These are phyloP conservation scores for Lizanozyma gosingica DNA, from an alignment of 1,139 yeast species.

Conservation along the genomic window DNA sequence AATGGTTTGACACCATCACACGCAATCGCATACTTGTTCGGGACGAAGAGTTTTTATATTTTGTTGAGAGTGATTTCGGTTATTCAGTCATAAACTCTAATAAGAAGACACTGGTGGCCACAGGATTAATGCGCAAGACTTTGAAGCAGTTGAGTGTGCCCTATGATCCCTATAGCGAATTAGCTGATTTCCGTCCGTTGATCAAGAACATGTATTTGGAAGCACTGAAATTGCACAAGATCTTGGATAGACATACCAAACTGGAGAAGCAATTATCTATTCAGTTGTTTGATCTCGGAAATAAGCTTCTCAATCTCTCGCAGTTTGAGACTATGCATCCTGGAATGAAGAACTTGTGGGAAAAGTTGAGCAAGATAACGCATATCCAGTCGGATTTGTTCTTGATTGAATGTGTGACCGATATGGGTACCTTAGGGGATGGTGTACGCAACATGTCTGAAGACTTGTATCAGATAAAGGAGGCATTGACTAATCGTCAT, in stretches of 20 bases:
- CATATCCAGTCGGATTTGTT: constrained; percentile 69
- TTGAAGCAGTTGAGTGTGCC: constrained; percentile 89
- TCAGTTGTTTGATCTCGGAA: constrained; percentile 59
- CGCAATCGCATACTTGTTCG: constrained; percentile 69
- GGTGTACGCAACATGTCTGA: constrained; percentile 54
- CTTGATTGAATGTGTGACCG: constrained; percentile 64
- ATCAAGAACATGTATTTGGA: constrained; percentile 68
- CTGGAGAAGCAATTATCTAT: constrained; percentile 48
- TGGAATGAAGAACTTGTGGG: constrained; percentile 81
- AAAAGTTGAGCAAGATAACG: constrained; percentile 60
- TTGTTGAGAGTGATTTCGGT: constrained; percentile 83
- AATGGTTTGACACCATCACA: constrained; percentile 77
- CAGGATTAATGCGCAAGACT: constrained; percentile 82
- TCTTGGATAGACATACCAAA: constrained; percentile 47
- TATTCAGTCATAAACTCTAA: constrained; percentile 57
- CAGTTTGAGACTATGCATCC: constrained; percentile 44
- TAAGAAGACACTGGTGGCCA: constrained; percentile 53
- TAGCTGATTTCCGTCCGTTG: constrained; percentile 79
- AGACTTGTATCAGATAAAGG: constrained; percentile 85
- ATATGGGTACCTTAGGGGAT: constrained; percentile 72
- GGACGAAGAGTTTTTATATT: constrained; percentile 83
- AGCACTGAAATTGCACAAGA: constrained; percentile 47
- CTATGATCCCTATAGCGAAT: constrained; percentile 71
- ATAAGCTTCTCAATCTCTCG: constrained; percentile 39
- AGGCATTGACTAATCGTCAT: constrained; percentile 87